Conservation (phyloP, 176 grass and related monocot species). For the Chloris gayana region DNA sequence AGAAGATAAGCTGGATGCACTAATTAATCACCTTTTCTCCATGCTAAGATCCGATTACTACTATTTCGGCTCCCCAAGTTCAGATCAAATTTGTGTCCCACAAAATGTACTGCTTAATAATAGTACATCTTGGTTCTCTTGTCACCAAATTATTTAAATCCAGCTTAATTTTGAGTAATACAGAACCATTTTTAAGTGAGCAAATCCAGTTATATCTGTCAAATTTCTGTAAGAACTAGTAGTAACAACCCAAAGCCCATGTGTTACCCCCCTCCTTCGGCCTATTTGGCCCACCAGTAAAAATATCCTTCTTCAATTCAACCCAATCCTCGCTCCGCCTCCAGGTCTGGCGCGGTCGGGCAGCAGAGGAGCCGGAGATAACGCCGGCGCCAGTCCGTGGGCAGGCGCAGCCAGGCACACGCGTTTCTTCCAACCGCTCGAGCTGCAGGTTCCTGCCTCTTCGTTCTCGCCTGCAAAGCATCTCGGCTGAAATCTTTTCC, state of each 20-base stretch:
- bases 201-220: neutral
- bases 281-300: neutral
- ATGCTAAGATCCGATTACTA: too few relatives aligned
- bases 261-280: neutral
- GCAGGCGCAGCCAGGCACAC: conserved; percentile 7
- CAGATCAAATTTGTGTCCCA: neutral
- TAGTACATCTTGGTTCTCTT: too few relatives aligned
- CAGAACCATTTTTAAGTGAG: neutral
- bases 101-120: neutral
- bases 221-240: too few relatives aligned
- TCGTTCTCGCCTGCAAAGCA: neutral
- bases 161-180: neutral
- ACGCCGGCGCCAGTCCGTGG: neutral
- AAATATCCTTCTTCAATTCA: neutral
- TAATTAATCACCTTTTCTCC: too few relatives aligned
- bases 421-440: neutral
- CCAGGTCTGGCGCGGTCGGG: neutral
- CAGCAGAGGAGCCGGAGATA: conserved; percentile 7
- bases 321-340: neutral
- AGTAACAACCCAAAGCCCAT: neutral
- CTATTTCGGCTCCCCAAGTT: neutral
- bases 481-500: neutral
- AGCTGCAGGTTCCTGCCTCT: neutral
- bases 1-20: too few relatives aligned
- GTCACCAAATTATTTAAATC: neutral